Conservation (phyloP, 441 rosid species). For the Aquilaria agallochum region DNA sequence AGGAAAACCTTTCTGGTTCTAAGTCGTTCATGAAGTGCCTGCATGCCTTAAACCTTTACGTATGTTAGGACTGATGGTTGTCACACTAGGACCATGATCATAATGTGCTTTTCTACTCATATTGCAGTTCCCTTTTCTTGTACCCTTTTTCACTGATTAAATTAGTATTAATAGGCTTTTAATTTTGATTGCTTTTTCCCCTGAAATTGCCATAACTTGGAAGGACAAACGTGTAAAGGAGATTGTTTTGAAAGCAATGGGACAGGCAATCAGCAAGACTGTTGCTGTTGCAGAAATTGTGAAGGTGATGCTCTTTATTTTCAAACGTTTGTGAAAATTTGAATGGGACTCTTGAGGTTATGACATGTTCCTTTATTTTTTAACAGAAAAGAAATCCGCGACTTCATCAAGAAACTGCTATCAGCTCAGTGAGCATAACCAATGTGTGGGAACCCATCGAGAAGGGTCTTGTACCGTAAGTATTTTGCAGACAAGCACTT, state of each 20-base stretch:
- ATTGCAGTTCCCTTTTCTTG: no score
- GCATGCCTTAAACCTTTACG: no score
- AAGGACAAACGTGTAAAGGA: constrained; percentile 73
- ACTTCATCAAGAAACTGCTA: constrained; percentile 81
- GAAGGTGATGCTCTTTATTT: constrained; percentile 36
- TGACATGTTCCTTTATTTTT: not conserved
- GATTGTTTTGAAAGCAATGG: constrained; percentile 93
- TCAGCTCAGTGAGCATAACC: constrained; percentile 81
- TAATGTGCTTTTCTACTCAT: no score
- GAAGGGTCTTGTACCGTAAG: constrained; percentile 92
- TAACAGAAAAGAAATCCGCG: constrained; percentile 71
- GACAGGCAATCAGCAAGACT: constrained; percentile 91
- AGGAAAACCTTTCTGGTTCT: no score
- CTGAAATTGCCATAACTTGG: not conserved
- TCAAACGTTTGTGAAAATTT: not conserved
- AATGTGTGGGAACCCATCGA: constrained; percentile 94
- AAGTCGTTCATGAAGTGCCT: no score
- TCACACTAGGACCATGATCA: no score
- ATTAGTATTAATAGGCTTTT: no score
- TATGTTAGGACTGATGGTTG: no score
- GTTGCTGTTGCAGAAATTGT: constrained; percentile 83
- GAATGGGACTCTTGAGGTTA: constrained; percentile 10
- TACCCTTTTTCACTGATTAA: no score
- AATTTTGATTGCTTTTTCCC: not conserved
- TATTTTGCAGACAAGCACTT: constrained; percentile 4